phyloP scores from a whole-genome alignment of 768 basidiomycete species.

The Zangia roseola region DNA sequence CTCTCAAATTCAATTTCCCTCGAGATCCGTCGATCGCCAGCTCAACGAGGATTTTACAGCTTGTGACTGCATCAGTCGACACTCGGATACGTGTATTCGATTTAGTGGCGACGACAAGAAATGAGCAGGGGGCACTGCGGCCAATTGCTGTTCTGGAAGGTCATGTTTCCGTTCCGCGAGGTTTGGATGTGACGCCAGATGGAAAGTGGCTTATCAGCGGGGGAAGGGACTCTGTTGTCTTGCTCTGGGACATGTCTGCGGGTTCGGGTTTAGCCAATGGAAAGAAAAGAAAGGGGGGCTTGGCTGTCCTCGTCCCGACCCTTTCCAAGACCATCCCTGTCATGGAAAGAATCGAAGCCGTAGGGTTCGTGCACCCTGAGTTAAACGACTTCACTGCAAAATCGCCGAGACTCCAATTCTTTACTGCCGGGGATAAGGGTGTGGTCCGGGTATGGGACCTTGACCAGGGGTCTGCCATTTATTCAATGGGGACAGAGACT shows the following conservation, averaged over 20 bases:
- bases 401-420: constrained; percentile 58
- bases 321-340: constrained; percentile 79
- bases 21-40: constrained; percentile 51
- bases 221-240: constrained; percentile 88
- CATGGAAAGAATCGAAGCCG: constrained; percentile 84
- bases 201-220: constrained; percentile 90
- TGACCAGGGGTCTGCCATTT: constrained; percentile 58
- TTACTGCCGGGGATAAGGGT: constrained; percentile 91
- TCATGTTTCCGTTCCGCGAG: constrained; percentile 92
- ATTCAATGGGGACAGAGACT: constrained; percentile 50
- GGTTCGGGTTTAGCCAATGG: constrained; percentile 1
- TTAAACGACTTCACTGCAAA: constrained; percentile 38
- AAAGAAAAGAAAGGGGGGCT: constrained; percentile 41
- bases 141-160: constrained; percentile 87
- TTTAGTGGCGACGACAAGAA: constrained; percentile 62
- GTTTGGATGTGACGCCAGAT: constrained; percentile 79
- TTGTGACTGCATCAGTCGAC: constrained; percentile 91
- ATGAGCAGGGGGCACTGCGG: constrained; percentile 54
- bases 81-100: constrained; percentile 92
- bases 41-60: constrained; percentile 60
- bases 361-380: constrained; percentile 64
- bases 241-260: constrained; percentile 80
- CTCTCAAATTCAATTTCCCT: constrained; percentile 81
- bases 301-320: constrained; percentile 48
- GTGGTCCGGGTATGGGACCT: constrained; percentile 84